phyloP scores from a whole-genome alignment of 2,329 filamentous ascomycete genomes.

The Pseudogymnoascus sp. region DNA sequence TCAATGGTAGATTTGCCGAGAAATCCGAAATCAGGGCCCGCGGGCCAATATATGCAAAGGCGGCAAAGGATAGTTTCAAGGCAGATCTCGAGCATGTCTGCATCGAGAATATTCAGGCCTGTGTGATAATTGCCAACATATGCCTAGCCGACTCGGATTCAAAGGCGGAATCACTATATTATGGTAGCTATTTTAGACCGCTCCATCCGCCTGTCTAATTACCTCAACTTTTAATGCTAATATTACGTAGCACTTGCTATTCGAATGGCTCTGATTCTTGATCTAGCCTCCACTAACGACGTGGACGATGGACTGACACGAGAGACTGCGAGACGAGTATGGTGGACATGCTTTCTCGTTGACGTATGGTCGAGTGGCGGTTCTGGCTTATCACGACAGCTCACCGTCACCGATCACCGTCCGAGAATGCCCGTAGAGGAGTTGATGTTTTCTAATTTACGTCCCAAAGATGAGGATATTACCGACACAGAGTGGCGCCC shows the following conservation, averaged over 20 bases:
- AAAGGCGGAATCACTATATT: conserved; percentile 30
- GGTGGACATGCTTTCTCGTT: conserved; percentile 31
- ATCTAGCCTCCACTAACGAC: conserved; percentile 19
- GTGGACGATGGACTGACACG: conserved; percentile 23
- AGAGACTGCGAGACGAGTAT: conserved; percentile 29
- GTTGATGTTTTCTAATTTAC: conserved; percentile 20
- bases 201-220: neutral
- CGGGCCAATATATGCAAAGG: conserved; percentile 14
- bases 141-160: conserved; percentile 26
- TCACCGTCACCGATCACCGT: conserved; percentile 14
- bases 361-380: conserved; percentile 32
- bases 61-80: conserved; percentile 24
- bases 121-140: conserved; percentile 29
- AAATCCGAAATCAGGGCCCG: conserved; percentile 16
- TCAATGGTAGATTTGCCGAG: conserved; percentile 17
- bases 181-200: conserved; percentile 20
- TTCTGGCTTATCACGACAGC: conserved; percentile 24
- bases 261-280: conserved; percentile 31
- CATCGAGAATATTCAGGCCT: conserved; percentile 31
- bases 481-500: conserved; percentile 18
- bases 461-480: conserved; percentile 22
- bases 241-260: conserved; percentile 24
- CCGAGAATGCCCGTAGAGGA: conserved; percentile 29
- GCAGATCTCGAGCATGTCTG: conserved; percentile 28
- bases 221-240: neutral